These are phyloP conservation scores for Anisodus acutangulus DNA, from an alignment of 257 asterid species.

Conservation along the genomic window DNA sequence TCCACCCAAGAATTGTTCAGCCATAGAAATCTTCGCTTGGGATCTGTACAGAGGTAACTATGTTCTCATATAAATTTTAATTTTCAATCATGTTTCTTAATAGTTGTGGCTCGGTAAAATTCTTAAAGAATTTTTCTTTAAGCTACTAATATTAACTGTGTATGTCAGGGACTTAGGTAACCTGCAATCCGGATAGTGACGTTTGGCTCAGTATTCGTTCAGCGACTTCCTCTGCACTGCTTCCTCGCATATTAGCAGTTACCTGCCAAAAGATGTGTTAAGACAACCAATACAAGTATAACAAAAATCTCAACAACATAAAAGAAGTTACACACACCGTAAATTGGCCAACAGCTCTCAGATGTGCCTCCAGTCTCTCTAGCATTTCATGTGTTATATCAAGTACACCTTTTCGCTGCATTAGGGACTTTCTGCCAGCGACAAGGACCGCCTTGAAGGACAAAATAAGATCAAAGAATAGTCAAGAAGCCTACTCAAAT, in stretches of 20 bases:
- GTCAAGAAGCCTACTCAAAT: constrained; percentile 15
- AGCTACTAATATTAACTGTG: not conserved
- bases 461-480: not conserved
- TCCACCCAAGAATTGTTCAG: constrained; percentile 11
- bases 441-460: constrained; percentile 79
- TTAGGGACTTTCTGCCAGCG: constrained; percentile 87
- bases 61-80: not conserved
- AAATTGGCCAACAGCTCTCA: constrained; percentile 85
- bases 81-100: not conserved
- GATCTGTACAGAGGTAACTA: constrained; percentile 4
- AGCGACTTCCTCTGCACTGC: constrained; percentile 92
- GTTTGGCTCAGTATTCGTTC: constrained; percentile 79
- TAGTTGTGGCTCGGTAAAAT: not conserved
- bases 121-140: constrained; percentile 12
- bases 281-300: constrained; percentile 10
- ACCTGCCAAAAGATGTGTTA: constrained; percentile 52
- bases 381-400: constrained; percentile 92
- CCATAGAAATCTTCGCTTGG: not conserved
- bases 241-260: constrained; percentile 96
- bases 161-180: constrained; percentile 33
- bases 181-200: constrained; percentile 94
- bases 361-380: constrained; percentile 95
- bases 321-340: constrained; percentile 53
- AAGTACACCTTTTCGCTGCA: constrained; percentile 75
- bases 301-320: not conserved